These are phyloP conservation scores for Ophiostoma sp. DNA, from an alignment of 2,329 filamentous ascomycete genomes.

Conservation along the genomic window DNA sequence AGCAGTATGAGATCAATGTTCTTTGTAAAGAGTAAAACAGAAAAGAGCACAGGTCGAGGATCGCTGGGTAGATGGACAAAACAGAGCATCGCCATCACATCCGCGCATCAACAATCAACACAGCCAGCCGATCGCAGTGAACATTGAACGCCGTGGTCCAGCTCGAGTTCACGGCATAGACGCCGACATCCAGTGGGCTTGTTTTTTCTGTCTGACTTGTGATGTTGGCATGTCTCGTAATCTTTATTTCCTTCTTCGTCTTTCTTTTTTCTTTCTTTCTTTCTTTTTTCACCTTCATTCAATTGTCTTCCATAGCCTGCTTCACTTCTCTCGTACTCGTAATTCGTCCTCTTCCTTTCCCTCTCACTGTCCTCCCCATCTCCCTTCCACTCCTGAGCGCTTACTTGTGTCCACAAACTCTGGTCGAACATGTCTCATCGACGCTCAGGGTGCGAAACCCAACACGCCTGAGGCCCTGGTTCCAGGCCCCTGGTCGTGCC, in stretches of 20 bases:
- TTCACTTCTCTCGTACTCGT: not conserved
- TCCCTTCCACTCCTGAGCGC: not conserved
- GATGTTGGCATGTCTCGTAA: not conserved
- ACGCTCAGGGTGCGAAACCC: conserved; percentile 41
- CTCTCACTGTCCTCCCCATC: not conserved
- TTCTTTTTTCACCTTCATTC: not conserved
- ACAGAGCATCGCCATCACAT: conserved; percentile 1
- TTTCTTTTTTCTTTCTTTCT: not conserved
- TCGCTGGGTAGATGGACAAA: not conserved
- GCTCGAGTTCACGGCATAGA: not conserved
- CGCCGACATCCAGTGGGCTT: not conserved
- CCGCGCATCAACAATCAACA: not conserved
- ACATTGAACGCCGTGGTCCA: not conserved
- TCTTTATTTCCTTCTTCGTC: not conserved
- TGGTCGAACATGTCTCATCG: conserved; percentile 37
- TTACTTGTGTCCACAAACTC: conserved; percentile 17
- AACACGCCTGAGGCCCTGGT: conserved; percentile 37
- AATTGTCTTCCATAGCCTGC: not conserved
- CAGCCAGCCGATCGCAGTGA: not conserved
- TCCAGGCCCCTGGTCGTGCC: conserved; percentile 23
- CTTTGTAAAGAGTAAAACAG: not conserved
- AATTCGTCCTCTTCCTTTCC: not conserved
- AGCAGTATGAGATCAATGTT: too few species aligned
- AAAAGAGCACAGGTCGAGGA: not conserved
- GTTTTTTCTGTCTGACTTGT: not conserved